Percentiles rank a stretch among this genome's conserved stretches.
phyloP scores from a whole-genome alignment of 805 yeast species.

The Barnettozyma wickerhamii region DNA sequence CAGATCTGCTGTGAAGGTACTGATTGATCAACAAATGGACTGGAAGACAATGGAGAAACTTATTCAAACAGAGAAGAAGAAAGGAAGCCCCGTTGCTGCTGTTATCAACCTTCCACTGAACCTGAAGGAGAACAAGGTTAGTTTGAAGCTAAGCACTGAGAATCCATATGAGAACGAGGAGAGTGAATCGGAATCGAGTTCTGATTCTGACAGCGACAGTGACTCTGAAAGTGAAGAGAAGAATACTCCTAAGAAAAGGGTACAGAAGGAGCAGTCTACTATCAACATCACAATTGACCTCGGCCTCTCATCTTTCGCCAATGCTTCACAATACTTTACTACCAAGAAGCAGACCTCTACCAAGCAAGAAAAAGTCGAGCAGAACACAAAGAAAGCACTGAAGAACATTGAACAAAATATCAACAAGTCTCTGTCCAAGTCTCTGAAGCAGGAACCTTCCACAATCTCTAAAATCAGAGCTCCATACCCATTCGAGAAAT shows the following conservation, averaged over 20 bases:
- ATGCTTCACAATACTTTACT: slow-evolving; percentile 78
- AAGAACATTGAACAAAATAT: slow-evolving; percentile 80
- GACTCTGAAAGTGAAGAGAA: slow-evolving; percentile 11
- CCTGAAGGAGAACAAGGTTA: slow-evolving; percentile 62
- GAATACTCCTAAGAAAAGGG: slow-evolving; percentile 2
- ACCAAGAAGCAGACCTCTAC: slow-evolving; percentile 69
- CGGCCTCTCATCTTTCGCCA: slow-evolving; percentile 65
- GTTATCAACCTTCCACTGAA: slow-evolving; percentile 64
- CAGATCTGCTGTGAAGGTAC: slow-evolving; percentile 55
- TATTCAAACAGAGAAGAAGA: slow-evolving; percentile 62
- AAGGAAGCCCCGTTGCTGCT: slow-evolving; percentile 61
- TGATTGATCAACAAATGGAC: slow-evolving; percentile 83
- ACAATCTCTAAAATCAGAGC: slow-evolving; percentile 55
- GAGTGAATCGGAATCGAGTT: slow-evolving; percentile 21
- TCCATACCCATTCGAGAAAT: slow-evolving; percentile 91
- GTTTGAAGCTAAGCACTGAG: slow-evolving; percentile 48
- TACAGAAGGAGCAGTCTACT: slow-evolving; percentile 9
- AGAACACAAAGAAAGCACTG: slow-evolving; percentile 71
- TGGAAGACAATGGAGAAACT: slow-evolving; percentile 86
- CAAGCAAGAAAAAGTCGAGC: slow-evolving; percentile 77
- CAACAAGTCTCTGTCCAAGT: slow-evolving; percentile 61
- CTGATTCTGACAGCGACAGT: slow-evolving; percentile 19
- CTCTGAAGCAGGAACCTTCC: slow-evolving; percentile 53
- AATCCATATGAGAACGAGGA: slow-evolving; percentile 31
- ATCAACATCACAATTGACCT: slow-evolving; percentile 58